Evolutionary conservation across 2,329 filamentous ascomycete genomes (phyloP).

Genomic region (Thielaviopsis punctulata): DNA sequence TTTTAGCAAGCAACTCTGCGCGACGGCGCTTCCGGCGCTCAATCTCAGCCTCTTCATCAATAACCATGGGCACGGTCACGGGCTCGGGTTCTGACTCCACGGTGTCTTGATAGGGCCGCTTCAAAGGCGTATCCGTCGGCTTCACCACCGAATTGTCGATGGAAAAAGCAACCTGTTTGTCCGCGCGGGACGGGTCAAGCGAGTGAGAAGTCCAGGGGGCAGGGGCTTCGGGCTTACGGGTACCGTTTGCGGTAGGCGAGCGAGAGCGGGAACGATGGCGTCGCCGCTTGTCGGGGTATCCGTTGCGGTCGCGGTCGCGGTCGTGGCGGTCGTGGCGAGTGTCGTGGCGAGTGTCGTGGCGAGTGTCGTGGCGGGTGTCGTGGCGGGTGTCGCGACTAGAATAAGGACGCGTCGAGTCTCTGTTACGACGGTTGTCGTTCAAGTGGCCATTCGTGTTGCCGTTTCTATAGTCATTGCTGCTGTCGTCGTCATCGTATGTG

Average conservation of each 20-base stretch:
- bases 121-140: too few relatives aligned
- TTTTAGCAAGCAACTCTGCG: constrained; percentile 72
- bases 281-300: constrained; percentile 33
- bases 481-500: constrained; percentile 38
- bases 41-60: constrained; percentile 70
- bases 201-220: constrained; percentile 40
- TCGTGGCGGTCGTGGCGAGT: constrained; percentile 36
- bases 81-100: background rate
- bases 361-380: too few relatives aligned
- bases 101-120: too few relatives aligned
- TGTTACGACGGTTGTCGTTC: constrained; percentile 18
- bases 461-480: constrained; percentile 43
- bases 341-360: too few relatives aligned
- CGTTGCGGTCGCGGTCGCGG: constrained; percentile 24
- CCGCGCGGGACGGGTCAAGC: constrained; percentile 23
- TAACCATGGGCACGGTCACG: constrained; percentile 31
- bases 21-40: constrained; percentile 71
- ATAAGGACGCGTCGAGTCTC: too few relatives aligned
- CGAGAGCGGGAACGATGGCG: constrained; percentile 33
- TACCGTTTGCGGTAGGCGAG: constrained; percentile 31
- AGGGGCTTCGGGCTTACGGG: constrained; percentile 23
- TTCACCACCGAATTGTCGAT: constrained; percentile 7
- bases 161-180: constrained; percentile 11
- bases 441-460: background rate
- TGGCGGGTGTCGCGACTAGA: too few relatives aligned